These are phyloP conservation scores for Psilocybe cubensis DNA, from an alignment of 768 basidiomycete species.

Conservation along the genomic window DNA sequence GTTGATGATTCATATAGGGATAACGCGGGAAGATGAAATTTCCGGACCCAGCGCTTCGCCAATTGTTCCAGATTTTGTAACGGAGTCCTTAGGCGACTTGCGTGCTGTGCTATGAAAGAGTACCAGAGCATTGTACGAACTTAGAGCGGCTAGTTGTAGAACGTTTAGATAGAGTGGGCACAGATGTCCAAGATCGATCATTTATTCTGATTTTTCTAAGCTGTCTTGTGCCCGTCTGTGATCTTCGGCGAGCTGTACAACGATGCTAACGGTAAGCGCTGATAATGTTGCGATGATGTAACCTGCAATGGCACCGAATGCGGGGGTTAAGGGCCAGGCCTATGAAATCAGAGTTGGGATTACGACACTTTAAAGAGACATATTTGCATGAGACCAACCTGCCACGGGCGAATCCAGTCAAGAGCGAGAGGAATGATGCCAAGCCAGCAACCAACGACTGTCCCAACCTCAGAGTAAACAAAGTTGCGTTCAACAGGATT, in stretches of 20 bases:
- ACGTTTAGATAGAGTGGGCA: background rate
- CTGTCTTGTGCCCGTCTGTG: conserved; percentile 25
- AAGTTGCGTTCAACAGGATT: conserved; percentile 78
- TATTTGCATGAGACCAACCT: conserved; percentile 54
- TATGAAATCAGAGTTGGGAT: conserved; percentile 29
- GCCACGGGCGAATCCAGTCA: conserved; percentile 98
- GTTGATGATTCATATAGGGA: conserved; percentile 49
- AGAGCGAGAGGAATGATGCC: conserved; percentile 86
- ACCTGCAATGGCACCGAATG: conserved; percentile 72
- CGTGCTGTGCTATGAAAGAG: conserved; percentile 34
- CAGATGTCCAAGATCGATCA: conserved; percentile 7
- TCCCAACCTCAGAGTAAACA: conserved; percentile 78
- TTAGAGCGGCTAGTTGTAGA: conserved; percentile 10
- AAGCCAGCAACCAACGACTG: conserved; percentile 76
- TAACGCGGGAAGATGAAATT: conserved; percentile 76
- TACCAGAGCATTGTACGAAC: conserved; percentile 1
- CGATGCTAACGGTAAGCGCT: conserved; percentile 51
- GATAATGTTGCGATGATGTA: conserved; percentile 62
- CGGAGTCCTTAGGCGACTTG: conserved; percentile 82
- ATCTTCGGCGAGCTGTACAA: conserved; percentile 41
- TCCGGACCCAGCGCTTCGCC: conserved; percentile 69
- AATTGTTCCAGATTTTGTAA: conserved; percentile 83
- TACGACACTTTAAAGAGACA: conserved; percentile 2
- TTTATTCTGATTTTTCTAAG: background rate
- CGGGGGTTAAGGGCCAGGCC: conserved; percentile 85